phyloP scores from a whole-genome alignment of 2,329 filamentous ascomycete genomes.

The Claviceps africana region DNA sequence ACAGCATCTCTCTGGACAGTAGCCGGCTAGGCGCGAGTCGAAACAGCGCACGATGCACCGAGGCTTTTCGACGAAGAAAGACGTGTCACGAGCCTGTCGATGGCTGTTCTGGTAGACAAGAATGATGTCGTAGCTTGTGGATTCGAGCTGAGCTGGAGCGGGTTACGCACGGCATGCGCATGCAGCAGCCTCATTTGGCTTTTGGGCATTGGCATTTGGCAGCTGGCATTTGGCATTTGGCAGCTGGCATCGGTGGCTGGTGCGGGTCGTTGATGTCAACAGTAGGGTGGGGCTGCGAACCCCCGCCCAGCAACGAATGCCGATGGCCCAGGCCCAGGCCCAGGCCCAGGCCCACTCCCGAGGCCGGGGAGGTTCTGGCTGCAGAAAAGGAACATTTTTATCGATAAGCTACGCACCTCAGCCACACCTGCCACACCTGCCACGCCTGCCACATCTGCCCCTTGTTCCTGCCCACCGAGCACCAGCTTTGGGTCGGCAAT shows the following conservation, averaged over 20 bases:
- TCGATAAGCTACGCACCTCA: background rate
- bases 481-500: background rate
- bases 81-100: background rate
- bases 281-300: constrained; percentile 6
- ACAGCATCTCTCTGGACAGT: constrained; percentile 19
- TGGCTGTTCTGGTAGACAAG: background rate
- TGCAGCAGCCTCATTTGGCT: background rate
- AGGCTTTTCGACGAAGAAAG: background rate
- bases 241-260: background rate
- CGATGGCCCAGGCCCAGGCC: background rate
- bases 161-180: background rate
- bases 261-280: constrained; percentile 7
- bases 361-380: background rate
- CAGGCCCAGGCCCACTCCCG: too few species aligned
- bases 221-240: background rate
- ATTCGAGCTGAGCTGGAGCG: background rate
- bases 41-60: background rate
- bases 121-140: constrained; percentile 2
- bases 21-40: constrained; percentile 9
- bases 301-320: constrained; percentile 7
- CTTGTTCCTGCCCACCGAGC: background rate
- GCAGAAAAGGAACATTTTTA: background rate
- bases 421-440: background rate
- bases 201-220: background rate
- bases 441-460: constrained; percentile 2